Base-by-base conservation (phyloP, 257 asterid species). In the Salvia rosmarinus region DNA sequence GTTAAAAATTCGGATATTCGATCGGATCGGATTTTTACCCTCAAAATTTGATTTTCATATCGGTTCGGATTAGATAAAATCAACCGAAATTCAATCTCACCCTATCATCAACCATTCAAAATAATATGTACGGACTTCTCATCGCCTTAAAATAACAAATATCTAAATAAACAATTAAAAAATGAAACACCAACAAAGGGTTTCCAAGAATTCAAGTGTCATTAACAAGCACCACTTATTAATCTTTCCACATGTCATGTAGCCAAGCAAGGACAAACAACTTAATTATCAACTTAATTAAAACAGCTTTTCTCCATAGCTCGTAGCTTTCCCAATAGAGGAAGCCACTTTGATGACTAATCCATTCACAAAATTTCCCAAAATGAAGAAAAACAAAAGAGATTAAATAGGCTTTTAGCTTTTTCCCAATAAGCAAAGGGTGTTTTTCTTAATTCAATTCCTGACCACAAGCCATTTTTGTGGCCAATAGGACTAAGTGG, bases 221-320 rank as follows among this genome's bases (percentile, higher is more conserved):
- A 51, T 28, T 32, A 69, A 58, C n/a, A 35, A 44, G 49, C 52
- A 37, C 50, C 73, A 76, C 58, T 51, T 39, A 49, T 47, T 40
- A 11, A 34, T 50, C 68, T 58, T 49, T 32, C 34, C 92, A 84
- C 89, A 80, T 85, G 89, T 67, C 63, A 64, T 77, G 88, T 76
- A 74, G 67, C 30, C 78, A 64, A 62, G 58, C 44, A 71, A 63
- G 68, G 65, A 40, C 67, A 59, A 68, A 77, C 43, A 34, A n/a
- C n/a, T n/a, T n/a, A n/a, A n/a, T n/a, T n/a, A n/a, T n/a, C n/a
- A 62, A 64, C 34, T 25, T 28, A 30, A 46, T 65, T 39, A 81
- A 54, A 30, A 11, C 17, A 43, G 16, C 75, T 17, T 61, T 67
- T 71, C 44, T 46, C 34, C 30, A 66, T 40, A 67, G 54, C 52